These are phyloP conservation scores for Rubia tinctorum DNA, from an alignment of 305 asterid species.

Conservation along the genomic window DNA sequence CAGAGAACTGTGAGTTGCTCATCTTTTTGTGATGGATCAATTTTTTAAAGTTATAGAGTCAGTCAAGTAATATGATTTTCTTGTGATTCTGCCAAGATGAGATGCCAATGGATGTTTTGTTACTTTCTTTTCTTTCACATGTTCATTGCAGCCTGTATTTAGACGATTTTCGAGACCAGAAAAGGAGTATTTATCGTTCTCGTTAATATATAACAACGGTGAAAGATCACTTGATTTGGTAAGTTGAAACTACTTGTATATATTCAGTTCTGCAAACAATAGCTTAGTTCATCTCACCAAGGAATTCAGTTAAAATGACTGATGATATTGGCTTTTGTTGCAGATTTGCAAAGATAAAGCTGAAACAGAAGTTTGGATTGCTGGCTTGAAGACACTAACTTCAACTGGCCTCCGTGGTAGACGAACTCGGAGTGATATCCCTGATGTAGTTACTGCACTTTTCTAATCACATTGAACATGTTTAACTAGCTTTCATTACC, in stretches of 20 bases:
- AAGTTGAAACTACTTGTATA: constrained; percentile 13
- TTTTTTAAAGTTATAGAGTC: constrained; percentile 20
- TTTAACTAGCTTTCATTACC: not conserved
- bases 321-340: constrained; percentile 13
- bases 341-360: constrained; percentile 91
- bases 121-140: constrained; percentile 6
- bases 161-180: constrained; percentile 87
- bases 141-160: constrained; percentile 61
- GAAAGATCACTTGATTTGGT: constrained; percentile 97
- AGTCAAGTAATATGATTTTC: constrained; percentile 22
- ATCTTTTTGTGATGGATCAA: constrained; percentile 18
- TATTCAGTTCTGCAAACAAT: constrained; percentile 1
- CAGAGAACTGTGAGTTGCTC: constrained; percentile 92
- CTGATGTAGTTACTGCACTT: constrained; percentile 43
- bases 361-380: constrained; percentile 89
- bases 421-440: constrained; percentile 70
- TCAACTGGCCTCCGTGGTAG: constrained; percentile 58
- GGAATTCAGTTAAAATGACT: constrained; percentile 9
- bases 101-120: constrained; percentile 9
- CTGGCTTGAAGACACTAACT: constrained; percentile 70
- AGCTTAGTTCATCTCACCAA: not conserved
- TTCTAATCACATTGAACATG: constrained; percentile 12
- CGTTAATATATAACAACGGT: constrained; percentile 77
- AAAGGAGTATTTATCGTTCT: constrained; percentile 92
- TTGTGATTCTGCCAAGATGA: constrained; percentile 14